Evolutionary conservation across 768 basidiomycete genomes (phyloP).

Genomic region (Russula earlei): DNA sequence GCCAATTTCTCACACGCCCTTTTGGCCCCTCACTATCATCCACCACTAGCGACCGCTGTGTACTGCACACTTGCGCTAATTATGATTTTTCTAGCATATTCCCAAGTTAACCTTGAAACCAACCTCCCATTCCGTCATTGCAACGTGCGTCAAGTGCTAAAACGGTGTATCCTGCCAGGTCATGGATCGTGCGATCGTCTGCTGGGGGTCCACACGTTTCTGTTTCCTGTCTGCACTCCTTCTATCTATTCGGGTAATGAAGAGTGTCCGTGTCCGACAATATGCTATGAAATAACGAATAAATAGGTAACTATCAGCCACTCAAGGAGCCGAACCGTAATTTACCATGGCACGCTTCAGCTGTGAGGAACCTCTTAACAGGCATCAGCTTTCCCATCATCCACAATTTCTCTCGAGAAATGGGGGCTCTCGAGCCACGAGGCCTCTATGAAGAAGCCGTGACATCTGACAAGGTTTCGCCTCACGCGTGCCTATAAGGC

Average conservation of each 20-base stretch:
- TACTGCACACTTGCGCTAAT: neutral
- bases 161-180: neutral
- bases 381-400: conserved; percentile 9
- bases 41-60: neutral
- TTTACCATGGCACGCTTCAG: neutral
- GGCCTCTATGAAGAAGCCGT: conserved; percentile 14
- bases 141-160: neutral
- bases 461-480: conserved; percentile 9
- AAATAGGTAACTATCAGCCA: neutral
- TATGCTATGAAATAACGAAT: neutral
- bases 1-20: too few relatives aligned
- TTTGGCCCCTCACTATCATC: neutral
- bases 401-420: conserved; percentile 5
- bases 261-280: neutral
- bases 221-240: neutral
- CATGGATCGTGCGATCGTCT: neutral
- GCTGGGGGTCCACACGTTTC: neutral
- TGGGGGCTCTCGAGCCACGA: conserved; percentile 14
- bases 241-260: neutral
- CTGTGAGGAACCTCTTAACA: conserved; percentile 3
- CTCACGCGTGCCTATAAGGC: conserved; percentile 13
- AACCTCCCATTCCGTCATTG: conserved; percentile 3
- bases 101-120: neutral
- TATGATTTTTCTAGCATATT: neutral
- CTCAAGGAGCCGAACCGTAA: conserved; percentile 7